Base-by-base conservation (phyloP, 73 alveolate species). In the Paramecium octaurelia region DNA sequence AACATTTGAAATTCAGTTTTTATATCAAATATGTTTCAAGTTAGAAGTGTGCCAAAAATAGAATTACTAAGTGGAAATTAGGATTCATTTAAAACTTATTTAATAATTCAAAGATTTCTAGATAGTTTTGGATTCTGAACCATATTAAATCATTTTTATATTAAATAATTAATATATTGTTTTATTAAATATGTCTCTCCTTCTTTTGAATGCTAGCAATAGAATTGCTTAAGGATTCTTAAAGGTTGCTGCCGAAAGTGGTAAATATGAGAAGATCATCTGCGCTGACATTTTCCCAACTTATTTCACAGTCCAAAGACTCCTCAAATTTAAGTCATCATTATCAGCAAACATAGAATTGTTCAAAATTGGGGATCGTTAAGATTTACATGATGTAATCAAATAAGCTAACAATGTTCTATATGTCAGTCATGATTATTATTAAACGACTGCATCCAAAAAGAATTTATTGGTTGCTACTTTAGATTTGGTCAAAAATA, bases 141-240 rank as follows among this genome's bases (percentile, higher is more conserved):
- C 31, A 27, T 34, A 11, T 24, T 34, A 14, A 64, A 27, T 34
- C 24, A 10, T 24, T 64, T 24, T 64, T n/a, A 64, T 64, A 31
- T 64, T 64, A 64, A 34, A 27, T 27, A 59, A 31, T 64, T 6
- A 27, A 64, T 27, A 12, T 64, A 64, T 64, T 64, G 31, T 31
- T 29, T 16, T 54, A 54, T 20, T n/a, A n/a, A n/a, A 73, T n/a
- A 80, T 80, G 91, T 43, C 76, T 44, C 91, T 80, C 75, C 57
- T 80, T 9, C 24, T 80, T 24, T 46, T 80, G 46, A 80, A 80
- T 80, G 91, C 91, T 1, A 80, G 76, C 75, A 80, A 80, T 46
- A 80, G 91, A 46, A 42, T 80, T 23, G 91, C 91, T 2, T 46
- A 80, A 80, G 91, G 91, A 44, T 80, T 80, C 50, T 44, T 80